Percentiles rank a stretch among this genome's conserved stretches.
phyloP scores from a whole-genome alignment of 2,329 filamentous ascomycete genomes.

The Epichloe scottii region DNA sequence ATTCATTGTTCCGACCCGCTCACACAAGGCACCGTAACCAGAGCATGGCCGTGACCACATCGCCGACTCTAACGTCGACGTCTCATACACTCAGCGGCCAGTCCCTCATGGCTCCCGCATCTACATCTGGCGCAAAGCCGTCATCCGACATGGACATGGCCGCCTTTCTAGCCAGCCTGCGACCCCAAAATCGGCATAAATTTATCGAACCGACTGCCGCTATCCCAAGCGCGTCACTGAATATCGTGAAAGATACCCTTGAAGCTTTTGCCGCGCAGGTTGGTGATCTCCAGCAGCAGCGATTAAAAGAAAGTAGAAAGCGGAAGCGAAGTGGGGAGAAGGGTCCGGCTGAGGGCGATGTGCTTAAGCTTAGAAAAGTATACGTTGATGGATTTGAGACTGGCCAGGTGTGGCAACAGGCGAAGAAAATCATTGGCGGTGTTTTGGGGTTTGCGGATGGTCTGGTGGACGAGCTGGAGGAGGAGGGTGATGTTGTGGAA shows the following conservation, averaged over 20 bases:
- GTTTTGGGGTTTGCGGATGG: slow-evolving; percentile 36
- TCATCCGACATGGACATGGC: slow-evolving; percentile 25
- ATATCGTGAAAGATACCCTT: slow-evolving; percentile 66
- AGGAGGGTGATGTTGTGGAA: slow-evolving; percentile 31
- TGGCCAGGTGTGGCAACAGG: slow-evolving; percentile 89
- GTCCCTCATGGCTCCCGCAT: slow-evolving; percentile 28
- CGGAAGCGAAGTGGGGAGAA: slow-evolving; percentile 52
- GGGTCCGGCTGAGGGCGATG: slow-evolving; percentile 27
- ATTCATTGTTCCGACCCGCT: not conserved
- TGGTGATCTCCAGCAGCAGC: slow-evolving; percentile 56
- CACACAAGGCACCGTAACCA: not conserved
- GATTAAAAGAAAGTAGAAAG: slow-evolving; percentile 62
- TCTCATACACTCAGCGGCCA: slow-evolving; percentile 49
- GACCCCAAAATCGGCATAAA: slow-evolving; percentile 48
- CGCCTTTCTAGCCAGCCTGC: slow-evolving; percentile 44
- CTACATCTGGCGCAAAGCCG: slow-evolving; percentile 22
- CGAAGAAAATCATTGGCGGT: slow-evolving; percentile 61
- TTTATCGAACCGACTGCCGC: slow-evolving; percentile 64
- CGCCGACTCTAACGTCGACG: slow-evolving; percentile 50
- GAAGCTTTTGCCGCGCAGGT: slow-evolving; percentile 67
- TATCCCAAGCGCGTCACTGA: slow-evolving; percentile 57
- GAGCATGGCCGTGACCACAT: slow-evolving; percentile 30
- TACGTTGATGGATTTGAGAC: slow-evolving; percentile 80
- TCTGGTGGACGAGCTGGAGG: slow-evolving; percentile 36
- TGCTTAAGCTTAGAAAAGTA: slow-evolving; percentile 68